Evolutionary conservation across 2,329 filamentous ascomycete genomes (phyloP).

Genomic region (Neofusicoccum sp.): DNA sequence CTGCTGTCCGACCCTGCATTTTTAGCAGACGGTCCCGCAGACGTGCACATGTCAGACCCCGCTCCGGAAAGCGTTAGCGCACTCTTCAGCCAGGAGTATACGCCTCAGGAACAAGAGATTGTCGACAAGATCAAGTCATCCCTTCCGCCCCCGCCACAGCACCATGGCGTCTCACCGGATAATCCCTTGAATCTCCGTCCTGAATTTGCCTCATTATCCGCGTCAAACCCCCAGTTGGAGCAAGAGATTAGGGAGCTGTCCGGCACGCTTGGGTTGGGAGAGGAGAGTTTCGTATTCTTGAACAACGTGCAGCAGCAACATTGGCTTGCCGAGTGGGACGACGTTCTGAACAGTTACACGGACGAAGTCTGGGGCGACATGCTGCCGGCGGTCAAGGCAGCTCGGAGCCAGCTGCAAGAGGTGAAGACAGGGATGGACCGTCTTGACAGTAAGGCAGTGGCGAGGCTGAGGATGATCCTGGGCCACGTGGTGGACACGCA

Average conservation of each 20-base stretch:
- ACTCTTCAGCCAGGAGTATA: constrained; percentile 18
- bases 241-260: constrained; percentile 12
- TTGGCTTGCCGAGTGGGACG: constrained; percentile 23
- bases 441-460: constrained; percentile 23
- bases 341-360: constrained; percentile 25
- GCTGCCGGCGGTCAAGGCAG: constrained; percentile 22
- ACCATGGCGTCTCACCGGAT: constrained; percentile 14
- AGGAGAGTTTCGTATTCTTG: neutral
- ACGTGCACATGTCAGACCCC: constrained; percentile 4
- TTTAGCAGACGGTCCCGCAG: neutral
- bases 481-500: constrained; percentile 23
- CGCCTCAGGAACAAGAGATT: constrained; percentile 14
- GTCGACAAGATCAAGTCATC: constrained; percentile 20
- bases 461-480: constrained; percentile 26
- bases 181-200: constrained; percentile 22
- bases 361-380: constrained; percentile 27
- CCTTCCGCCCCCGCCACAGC: constrained; percentile 19
- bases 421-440: constrained; percentile 17
- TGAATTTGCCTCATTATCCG: constrained; percentile 4
- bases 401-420: constrained; percentile 22
- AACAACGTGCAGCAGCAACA: constrained; percentile 5
- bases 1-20: constrained; percentile 20
- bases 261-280: neutral
- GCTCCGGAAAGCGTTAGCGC: constrained; percentile 12
- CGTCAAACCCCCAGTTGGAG: constrained; percentile 2